phyloP scores from a whole-genome alignment of 352 stramenopile species.

The Phytopythium kandeliae region DNA sequence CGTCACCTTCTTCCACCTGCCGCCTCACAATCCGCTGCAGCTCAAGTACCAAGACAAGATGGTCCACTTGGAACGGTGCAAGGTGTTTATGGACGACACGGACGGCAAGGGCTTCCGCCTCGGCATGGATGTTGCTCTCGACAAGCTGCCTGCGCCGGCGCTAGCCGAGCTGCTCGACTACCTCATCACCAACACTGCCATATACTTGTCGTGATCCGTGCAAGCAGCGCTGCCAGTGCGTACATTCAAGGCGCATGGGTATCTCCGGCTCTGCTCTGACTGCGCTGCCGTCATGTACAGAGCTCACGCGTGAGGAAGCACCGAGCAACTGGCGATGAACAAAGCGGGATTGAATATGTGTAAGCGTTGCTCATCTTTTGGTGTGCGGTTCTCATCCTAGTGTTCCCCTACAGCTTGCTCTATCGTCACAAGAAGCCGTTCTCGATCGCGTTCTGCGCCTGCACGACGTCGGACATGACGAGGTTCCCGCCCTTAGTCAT shows the following conservation, averaged over 20 bases:
- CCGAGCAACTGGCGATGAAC: too few relatives aligned
- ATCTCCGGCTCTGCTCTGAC: too few relatives aligned
- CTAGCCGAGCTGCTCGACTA: slow-evolving; percentile 27
- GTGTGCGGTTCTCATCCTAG: too few relatives aligned
- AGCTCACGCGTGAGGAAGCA: too few relatives aligned
- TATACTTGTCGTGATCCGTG: slow-evolving; percentile 8
- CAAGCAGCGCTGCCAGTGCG: too few relatives aligned
- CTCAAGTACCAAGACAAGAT: slow-evolving; percentile 12
- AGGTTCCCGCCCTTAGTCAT: slow-evolving; percentile 32
- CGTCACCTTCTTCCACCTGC: slow-evolving; percentile 25
- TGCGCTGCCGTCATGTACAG: too few relatives aligned
- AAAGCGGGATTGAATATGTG: too few relatives aligned
- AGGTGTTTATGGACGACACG: slow-evolving; percentile 12
- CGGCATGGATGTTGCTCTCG: slow-evolving; percentile 15
- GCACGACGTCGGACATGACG: slow-evolving; percentile 18
- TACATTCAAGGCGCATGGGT: too few relatives aligned
- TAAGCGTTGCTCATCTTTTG: too few relatives aligned
- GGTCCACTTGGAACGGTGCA: slow-evolving; percentile 16
- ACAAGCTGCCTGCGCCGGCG: slow-evolving; percentile 10
- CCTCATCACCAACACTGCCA: slow-evolving; percentile 14
- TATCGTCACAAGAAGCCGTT: slow-evolving; percentile 26
- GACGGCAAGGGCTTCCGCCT: slow-evolving; percentile 15
- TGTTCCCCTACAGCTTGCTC: background rate
- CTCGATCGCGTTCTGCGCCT: slow-evolving; percentile 23
- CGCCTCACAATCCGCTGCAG: slow-evolving; percentile 22